Percentiles rank a stretch among this genome's conserved stretches.
phyloP scores from a whole-genome alignment of 140 eudicot genomes.

The Flaveria floridana region DNA sequence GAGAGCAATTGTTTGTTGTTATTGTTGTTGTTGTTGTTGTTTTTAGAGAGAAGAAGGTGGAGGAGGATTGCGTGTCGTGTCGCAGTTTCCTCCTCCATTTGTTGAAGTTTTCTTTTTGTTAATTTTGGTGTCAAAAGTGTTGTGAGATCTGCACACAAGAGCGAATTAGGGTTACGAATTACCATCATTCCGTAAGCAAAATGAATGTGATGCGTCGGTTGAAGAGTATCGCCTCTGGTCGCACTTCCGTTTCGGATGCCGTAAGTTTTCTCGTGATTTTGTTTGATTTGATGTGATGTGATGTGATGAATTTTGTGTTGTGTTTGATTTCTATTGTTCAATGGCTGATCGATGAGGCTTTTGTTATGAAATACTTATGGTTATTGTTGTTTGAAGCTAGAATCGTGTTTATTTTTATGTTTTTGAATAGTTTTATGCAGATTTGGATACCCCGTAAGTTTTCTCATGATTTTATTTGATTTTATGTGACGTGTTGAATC shows the following conservation, averaged over 20 bases:
- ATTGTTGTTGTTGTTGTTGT: not conserved
- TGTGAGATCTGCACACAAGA: slow-evolving; percentile 25
- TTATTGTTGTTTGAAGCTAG: not conserved
- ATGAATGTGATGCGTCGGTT: slow-evolving; percentile 95
- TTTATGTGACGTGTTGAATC: not conserved
- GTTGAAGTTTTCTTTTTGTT: slow-evolving; percentile 15
- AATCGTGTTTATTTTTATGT: not conserved
- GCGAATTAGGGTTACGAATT: slow-evolving; percentile 40
- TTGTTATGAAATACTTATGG: not conserved
- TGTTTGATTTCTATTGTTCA: not conserved
- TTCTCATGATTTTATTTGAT: not conserved
- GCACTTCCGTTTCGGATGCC: slow-evolving; percentile 80
- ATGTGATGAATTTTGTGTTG: slow-evolving; percentile 1
- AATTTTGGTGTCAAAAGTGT: not conserved
- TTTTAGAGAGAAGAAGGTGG: slow-evolving; percentile 34
- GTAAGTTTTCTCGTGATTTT: slow-evolving; percentile 38
- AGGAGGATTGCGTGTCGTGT: slow-evolving; percentile 45
- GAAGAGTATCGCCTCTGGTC: slow-evolving; percentile 92
- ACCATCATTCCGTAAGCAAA: not conserved
- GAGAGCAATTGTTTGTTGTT: not conserved
- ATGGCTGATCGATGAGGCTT: not conserved
- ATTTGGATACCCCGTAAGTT: slow-evolving; percentile 63
- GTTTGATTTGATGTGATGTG: not conserved
- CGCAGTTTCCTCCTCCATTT: slow-evolving; percentile 56
- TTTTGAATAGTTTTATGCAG: not conserved